Percentiles rank a stretch among this genome's conserved stretches.
phyloP scores from a whole-genome alignment of 192 early-diverging fungal species.

The Allomyces arbusculus region DNA sequence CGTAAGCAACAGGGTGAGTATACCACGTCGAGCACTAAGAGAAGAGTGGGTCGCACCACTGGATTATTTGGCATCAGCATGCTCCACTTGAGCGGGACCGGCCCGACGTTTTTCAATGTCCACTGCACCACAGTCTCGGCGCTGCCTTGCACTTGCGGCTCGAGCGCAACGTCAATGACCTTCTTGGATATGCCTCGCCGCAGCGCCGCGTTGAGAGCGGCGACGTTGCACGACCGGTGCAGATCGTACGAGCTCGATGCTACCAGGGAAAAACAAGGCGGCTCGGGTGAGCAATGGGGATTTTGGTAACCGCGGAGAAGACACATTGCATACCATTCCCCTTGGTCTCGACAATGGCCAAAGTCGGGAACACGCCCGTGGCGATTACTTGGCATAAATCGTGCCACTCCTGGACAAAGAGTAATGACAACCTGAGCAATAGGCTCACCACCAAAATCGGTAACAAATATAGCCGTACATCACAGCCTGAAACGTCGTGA shows the following conservation, averaged over 20 bases:
- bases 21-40: too few species aligned
- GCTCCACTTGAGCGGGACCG: neutral
- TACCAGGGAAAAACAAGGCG: neutral
- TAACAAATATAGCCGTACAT: too few species aligned
- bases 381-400: neutral
- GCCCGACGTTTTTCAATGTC: neutral
- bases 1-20: too few species aligned
- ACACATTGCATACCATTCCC: neutral
- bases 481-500: too few species aligned
- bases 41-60: neutral
- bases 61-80: neutral
- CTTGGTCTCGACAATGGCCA: neutral
- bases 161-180: neutral
- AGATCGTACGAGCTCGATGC: neutral
- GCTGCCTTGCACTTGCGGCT: neutral
- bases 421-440: too few species aligned
- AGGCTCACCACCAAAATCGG: too few species aligned
- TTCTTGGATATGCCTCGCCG: neutral
- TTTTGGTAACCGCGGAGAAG: too few species aligned
- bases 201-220: neutral
- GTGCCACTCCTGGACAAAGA: neutral
- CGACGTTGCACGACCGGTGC: neutral
- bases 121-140: neutral
- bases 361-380: neutral
- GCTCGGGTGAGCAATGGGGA: too few species aligned